Conservation (phyloP, 2,329 filamentous ascomycete genomes). For the Stylonectria norvegica region DNA sequence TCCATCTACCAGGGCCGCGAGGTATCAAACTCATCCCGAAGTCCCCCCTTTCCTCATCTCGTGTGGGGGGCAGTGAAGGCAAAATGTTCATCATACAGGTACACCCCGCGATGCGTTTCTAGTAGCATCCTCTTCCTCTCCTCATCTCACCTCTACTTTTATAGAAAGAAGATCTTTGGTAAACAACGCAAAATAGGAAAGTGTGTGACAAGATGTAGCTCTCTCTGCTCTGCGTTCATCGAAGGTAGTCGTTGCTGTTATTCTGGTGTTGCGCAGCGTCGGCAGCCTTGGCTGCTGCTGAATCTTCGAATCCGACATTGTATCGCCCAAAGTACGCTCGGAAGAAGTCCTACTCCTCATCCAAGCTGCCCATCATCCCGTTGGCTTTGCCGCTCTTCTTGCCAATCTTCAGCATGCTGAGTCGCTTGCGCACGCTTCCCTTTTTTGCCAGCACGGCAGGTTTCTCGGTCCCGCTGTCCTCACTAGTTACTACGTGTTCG, state of each 20-base stretch:
- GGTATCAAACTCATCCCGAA: constrained; percentile 24
- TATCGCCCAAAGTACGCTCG: constrained; percentile 29
- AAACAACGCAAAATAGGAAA: too few species aligned
- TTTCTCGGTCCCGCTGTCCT: constrained; percentile 25
- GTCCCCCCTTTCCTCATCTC: not conserved
- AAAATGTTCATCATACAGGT: too few species aligned
- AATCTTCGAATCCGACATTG: constrained; percentile 22
- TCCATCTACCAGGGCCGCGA: constrained; percentile 11
- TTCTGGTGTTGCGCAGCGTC: constrained; percentile 7
- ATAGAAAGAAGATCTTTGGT: too few species aligned
- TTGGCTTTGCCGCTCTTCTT: constrained; percentile 56
- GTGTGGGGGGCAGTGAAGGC: too few species aligned
- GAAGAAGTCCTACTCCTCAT: constrained; percentile 50
- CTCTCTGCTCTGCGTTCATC: constrained; percentile 2
- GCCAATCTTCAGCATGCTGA: constrained; percentile 74
- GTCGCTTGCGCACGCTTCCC: constrained; percentile 69
- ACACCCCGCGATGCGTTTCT: too few species aligned
- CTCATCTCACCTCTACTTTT: too few species aligned
- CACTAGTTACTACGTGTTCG: constrained; percentile 24
- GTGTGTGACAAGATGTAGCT: too few species aligned
- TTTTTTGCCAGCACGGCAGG: constrained; percentile 45
- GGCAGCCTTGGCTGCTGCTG: constrained; percentile 6
- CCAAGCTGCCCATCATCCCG: constrained; percentile 51
- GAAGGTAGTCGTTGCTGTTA: constrained; percentile 4
- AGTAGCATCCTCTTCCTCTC: too few species aligned